These are phyloP conservation scores for Pythium graminicola DNA, from an alignment of 352 stramenopile genomes.

Conservation along the genomic window DNA sequence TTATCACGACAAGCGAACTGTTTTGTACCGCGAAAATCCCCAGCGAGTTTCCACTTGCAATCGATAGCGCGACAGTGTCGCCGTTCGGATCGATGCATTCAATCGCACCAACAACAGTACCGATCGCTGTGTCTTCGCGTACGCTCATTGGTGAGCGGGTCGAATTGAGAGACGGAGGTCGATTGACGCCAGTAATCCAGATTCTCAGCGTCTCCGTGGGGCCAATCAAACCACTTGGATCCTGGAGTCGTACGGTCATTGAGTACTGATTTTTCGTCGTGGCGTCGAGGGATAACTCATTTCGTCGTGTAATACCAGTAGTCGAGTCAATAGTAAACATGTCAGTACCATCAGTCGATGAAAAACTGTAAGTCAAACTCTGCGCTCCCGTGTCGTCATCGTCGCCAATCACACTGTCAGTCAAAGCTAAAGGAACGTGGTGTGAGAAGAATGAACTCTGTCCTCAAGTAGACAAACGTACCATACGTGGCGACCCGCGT, in stretches of 20 bases:
- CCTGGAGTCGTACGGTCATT: conserved; percentile 6
- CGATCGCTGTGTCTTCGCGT: conserved; percentile 15
- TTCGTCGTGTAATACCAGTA: conserved; percentile 17
- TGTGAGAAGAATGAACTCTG: background rate
- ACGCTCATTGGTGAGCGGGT: background rate
- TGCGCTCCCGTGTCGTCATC: conserved; percentile 23
- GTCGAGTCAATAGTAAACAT: conserved; percentile 14
- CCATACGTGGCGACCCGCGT: conserved; percentile 17
- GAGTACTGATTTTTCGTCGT: conserved; percentile 13
- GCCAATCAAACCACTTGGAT: conserved; percentile 14
- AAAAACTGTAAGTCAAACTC: conserved; percentile 19
- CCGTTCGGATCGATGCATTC: conserved; percentile 16
- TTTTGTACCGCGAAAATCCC: conserved; percentile 19
- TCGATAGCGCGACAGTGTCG: conserved; percentile 11
- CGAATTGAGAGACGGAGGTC: conserved; percentile 19
- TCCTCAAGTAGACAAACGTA: conserved; percentile 6
- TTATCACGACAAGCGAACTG: conserved; percentile 5
- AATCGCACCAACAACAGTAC: conserved; percentile 4
- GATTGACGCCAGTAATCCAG: conserved; percentile 21
- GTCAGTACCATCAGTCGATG: background rate
- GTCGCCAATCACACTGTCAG: conserved; percentile 17
- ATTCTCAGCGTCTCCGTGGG: conserved; percentile 9
- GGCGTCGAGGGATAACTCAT: background rate
- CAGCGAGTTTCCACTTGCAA: conserved; percentile 10
- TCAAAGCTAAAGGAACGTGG: conserved; percentile 9